A percentile compares a stretch with the other conserved stretches of the same genome.
These are phyloP conservation scores for Sporothrix pseudoabietina DNA, from an alignment of 2,329 filamentous ascomycete genomes.

Conservation along the genomic window DNA sequence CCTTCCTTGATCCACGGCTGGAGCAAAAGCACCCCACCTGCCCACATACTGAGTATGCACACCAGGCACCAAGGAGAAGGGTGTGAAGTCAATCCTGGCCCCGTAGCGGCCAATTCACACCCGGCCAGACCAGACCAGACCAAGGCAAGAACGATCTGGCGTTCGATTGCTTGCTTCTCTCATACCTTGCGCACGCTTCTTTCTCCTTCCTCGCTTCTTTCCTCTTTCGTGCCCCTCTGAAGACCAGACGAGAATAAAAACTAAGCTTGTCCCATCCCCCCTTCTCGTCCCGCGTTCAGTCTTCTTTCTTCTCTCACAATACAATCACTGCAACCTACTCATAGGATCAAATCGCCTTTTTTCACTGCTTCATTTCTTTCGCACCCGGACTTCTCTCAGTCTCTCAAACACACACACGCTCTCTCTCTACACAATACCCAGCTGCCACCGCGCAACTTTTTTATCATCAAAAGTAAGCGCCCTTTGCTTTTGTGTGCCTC, in stretches of 20 bases:
- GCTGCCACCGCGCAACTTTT: neutral
- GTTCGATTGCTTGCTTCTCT: conserved; percentile 16
- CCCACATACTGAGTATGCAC: neutral
- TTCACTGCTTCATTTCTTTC: neutral
- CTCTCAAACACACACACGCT: neutral
- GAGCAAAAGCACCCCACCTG: conserved; percentile 18
- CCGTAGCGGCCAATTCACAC: conserved; percentile 8
- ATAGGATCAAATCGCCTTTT: neutral
- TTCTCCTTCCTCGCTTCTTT: conserved; percentile 8
- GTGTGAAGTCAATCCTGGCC: conserved; percentile 21
- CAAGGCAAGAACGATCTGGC: neutral
- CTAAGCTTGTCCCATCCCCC: conserved; percentile 8
- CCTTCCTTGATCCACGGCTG: conserved; percentile 5
- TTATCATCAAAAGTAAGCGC: conserved; percentile 19
- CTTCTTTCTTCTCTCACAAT: conserved; percentile 5
- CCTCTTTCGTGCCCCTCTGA: conserved; percentile 15
- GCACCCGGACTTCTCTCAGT: neutral
- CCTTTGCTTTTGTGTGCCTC: neutral
- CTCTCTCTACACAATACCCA: neutral
- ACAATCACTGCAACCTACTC: neutral
- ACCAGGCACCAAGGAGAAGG: neutral
- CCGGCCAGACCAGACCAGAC: neutral
- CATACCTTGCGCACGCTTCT: neutral
- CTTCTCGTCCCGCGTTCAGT: neutral
- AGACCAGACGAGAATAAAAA: conserved; percentile 2